Base-by-base conservation (phyloP, 192 early-diverging fungal species). In the Helicostylum pulchrum region DNA sequence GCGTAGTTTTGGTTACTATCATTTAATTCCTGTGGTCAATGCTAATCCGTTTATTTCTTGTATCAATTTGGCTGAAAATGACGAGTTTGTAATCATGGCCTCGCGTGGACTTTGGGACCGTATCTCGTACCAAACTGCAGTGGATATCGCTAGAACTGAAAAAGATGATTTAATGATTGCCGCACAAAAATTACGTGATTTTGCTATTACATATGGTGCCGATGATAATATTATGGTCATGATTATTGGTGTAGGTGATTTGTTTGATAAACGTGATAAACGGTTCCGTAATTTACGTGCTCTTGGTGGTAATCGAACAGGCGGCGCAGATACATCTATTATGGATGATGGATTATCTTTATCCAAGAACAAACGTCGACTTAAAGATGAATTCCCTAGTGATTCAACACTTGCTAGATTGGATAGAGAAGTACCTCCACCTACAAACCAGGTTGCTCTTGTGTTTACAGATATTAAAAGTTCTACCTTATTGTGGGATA, bases 391-490 rank as follows among this genome's bases (percentile, higher is more conserved):
- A 34, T 64, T 61, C 1, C 83, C 77, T 23, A 72, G 75, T 20
- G 87, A 88, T 59, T 75, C 77, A 9, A 86, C 78, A 6, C 74
- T 88, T 53, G 85, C 85, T 2, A 73, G 87, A 2, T 66, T 89
- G 8, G 85, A 87, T 39, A 78, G 84, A 51, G 93, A 95, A 65
- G 89, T 96, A 42, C 79, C 86, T 20, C 93, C 93, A 34, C 94
- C 94, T 2, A 79, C 82, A 0, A 91, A 92, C 32, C 83, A 90
- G 64, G 80, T 96, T 36, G 92, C 90, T 0, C 76, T 96, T 55
- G 92, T 94, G 9, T 96, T 96, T 63, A 96, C 94, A 0, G 94
- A 96, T 72, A 93, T 96, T 75, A 94, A 94, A 52, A 93, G 92
- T 76, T 96, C 94, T 31, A 96, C 94, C 0, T 80, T 86, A 3